These are phyloP conservation scores for Cladophialophora psammophila DNA, from an alignment of 2,329 filamentous ascomycete species.

Conservation along the genomic window DNA sequence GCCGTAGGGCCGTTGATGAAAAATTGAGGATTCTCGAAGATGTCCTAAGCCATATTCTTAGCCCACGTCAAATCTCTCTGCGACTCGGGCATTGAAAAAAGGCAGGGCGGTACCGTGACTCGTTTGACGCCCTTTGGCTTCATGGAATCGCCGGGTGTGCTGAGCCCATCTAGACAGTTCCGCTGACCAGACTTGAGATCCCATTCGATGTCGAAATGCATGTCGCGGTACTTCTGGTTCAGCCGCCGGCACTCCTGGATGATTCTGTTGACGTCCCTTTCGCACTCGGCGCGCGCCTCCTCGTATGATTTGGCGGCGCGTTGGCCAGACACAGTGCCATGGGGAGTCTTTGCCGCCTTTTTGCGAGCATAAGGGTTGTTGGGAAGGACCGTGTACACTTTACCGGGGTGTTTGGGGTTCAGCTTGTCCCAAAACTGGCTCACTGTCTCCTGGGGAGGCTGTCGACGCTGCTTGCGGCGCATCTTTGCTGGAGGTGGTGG, in stretches of 20 bases:
- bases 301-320: constrained; percentile 73
- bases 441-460: constrained; percentile 69
- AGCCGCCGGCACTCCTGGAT: constrained; percentile 72
- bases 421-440: constrained; percentile 78
- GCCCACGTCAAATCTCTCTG: background rate
- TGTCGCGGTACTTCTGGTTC: constrained; percentile 85
- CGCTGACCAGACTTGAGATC: constrained; percentile 69
- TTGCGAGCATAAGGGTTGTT: constrained; percentile 70
- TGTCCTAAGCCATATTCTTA: constrained; percentile 61
- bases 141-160: constrained; percentile 48
- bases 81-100: background rate
- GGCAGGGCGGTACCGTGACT: constrained; percentile 57
- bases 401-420: constrained; percentile 73
- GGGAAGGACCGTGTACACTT: constrained; percentile 75
- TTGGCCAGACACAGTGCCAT: constrained; percentile 61
- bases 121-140: constrained; percentile 76
- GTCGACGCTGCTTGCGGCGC: constrained; percentile 41
- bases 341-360: constrained; percentile 63
- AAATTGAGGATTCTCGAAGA: constrained; percentile 79
- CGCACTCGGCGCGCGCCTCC: constrained; percentile 73
- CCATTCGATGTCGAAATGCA: constrained; percentile 84
- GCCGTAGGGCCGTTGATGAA: constrained; percentile 78
- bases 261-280: constrained; percentile 65
- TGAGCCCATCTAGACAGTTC: constrained; percentile 61
- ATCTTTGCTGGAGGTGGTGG: constrained; percentile 19